Evolutionary conservation across 1,284 basidiomycete genomes (phyloP), one percentile per base, ranked within the genome.

Genomic region (Sporisorium exsertum): DNA sequence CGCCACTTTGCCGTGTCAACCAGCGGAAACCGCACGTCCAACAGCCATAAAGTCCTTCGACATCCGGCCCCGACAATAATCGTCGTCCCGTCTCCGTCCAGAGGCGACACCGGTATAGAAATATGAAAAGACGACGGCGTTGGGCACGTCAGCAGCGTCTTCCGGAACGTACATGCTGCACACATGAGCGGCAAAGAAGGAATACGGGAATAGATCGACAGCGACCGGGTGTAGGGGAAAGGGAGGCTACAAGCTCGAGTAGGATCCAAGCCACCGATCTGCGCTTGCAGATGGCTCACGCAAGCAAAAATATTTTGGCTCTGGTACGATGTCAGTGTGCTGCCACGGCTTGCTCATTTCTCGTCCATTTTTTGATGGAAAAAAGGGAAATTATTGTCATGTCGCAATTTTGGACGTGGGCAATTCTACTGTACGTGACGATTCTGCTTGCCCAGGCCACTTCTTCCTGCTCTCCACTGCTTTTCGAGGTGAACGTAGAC

Each of bases 281-380:
- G 54, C 24, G 42, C 33, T 33, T 69, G 66, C 66, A 69, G 60
- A 26, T 51, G 46, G 66, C 66, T 69, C 66, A 69, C 57, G 66
- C 66, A 69, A 69, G 56, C 66, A 69, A 47, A 43, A 3, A 18
- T 18, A 40, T 22, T 24, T 1, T 10, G 29, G 29, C 29, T 32
- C 29, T 32, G 43, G 37, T 32, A 49, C 45, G 20, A 42, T 22
- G 58, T 51, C 64, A 43, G 43, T 58, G 53, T 60, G 52, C 33
- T 15, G n/a, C n/a, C 50, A 16, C 26, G 22, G 43, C 20, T 46
- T 18, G 20, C 20, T 33, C 22, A 6, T 13, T 27, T 49, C 27
- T 24, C 12, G 46, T 35, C 33, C 47, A 10, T 49, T 40, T 40
- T 40, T n/a, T 32, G 10, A 5, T 32, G 29, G 5, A 32, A 32